Evolutionary conservation across 495 filamentous ascomycete species (phyloP).

Genomic region (Hapsidospora chrysogenum): DNA sequence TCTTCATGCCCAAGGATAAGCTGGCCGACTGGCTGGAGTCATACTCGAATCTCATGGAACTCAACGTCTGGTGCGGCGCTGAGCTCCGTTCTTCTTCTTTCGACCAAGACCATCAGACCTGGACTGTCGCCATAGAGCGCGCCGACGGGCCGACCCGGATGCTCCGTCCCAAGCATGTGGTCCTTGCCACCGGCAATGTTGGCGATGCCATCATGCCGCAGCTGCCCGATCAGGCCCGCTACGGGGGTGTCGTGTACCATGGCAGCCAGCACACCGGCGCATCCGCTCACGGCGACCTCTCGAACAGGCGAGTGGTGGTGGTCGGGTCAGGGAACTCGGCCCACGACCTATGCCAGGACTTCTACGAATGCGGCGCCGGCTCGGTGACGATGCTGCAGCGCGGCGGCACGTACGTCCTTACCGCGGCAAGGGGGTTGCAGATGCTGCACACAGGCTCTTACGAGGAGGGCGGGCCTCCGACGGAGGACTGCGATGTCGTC

Average conservation of each 20-base stretch:
- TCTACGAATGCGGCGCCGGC: constrained; percentile 41
- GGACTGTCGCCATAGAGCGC: constrained; percentile 22
- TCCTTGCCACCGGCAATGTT: constrained; percentile 49
- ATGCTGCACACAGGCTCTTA: constrained; percentile 36
- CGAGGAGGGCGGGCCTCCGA: constrained; percentile 28
- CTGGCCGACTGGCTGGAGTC: constrained; percentile 54
- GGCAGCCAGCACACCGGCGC: constrained; percentile 41
- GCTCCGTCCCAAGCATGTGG: constrained; percentile 37
- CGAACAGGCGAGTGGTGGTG: constrained; percentile 17
- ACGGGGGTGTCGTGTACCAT: constrained; percentile 18
- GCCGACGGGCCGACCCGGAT: constrained; percentile 24
- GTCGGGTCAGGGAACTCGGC: constrained; percentile 48
- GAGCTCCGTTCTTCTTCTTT: constrained; percentile 29
- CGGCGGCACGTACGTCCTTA: constrained; percentile 39
- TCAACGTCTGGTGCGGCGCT: constrained; percentile 48
- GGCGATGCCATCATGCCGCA: constrained; percentile 45
- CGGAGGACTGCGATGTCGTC: constrained; percentile 38
- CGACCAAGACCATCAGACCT: constrained; percentile 28
- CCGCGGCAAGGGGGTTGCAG: constrained; percentile 28
- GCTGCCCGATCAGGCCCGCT: constrained; percentile 35
- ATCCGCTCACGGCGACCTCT: neutral
- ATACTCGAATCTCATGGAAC: constrained; percentile 45
- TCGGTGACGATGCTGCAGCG: constrained; percentile 47
- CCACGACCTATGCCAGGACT: constrained; percentile 52
- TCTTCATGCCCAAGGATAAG: constrained; percentile 57